Conservation (phyloP, 129 eudicot species). For the Pulicaria dysenterica region DNA sequence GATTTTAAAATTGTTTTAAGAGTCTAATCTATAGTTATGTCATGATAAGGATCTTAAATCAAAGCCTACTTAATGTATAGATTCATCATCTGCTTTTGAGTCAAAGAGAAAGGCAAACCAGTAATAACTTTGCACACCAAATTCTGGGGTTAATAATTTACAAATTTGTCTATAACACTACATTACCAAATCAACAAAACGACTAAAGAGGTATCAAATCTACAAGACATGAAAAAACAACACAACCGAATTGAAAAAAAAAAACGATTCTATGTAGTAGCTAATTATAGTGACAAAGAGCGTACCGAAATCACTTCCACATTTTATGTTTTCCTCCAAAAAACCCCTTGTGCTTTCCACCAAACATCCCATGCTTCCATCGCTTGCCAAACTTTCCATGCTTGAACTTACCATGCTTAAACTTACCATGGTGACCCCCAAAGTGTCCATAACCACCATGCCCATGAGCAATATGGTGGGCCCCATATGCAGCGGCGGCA, state of each 20-base stretch:
- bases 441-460: slow-evolving; percentile 38
- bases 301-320: slow-evolving; percentile 47
- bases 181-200: slow-evolving; percentile 17
- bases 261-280: background rate
- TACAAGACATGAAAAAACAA: slow-evolving; percentile 12
- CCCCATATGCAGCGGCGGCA: slow-evolving; percentile 67
- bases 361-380: slow-evolving; percentile 61
- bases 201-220: background rate
- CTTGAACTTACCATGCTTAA: slow-evolving; percentile 66
- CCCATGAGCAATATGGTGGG: slow-evolving; percentile 54
- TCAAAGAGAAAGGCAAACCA: background rate
- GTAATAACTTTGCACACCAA: background rate
- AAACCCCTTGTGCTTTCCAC: slow-evolving; percentile 51
- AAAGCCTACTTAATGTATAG: background rate
- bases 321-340: slow-evolving; percentile 54
- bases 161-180: slow-evolving; percentile 7
- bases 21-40: background rate
- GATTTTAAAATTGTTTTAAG: too few species aligned
- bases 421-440: slow-evolving; percentile 73
- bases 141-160: background rate
- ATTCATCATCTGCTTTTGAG: background rate
- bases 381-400: slow-evolving; percentile 65
- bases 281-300: background rate
- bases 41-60: background rate
- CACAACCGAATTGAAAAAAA: slow-evolving; percentile 10